Conservation (phyloP, 2,329 filamentous ascomycete species). For the Botrytis squamosa region DNA sequence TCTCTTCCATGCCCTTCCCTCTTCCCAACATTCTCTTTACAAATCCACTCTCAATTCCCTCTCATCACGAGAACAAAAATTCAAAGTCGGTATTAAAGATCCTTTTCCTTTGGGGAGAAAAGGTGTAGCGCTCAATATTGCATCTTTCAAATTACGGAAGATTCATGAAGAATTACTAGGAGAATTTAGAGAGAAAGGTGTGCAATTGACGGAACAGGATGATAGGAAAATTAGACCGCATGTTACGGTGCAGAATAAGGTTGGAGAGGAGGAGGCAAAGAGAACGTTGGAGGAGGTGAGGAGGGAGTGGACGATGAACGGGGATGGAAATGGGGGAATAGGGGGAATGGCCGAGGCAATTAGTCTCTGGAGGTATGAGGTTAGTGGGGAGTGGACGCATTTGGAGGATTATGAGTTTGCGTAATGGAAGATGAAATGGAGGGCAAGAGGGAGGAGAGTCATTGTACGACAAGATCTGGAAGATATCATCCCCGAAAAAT, state of each 20-base stretch:
- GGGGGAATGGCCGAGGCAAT: conserved; percentile 19
- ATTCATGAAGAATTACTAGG: neutral
- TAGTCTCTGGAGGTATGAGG: conserved; percentile 23
- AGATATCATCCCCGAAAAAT: neutral
- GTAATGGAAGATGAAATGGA: neutral
- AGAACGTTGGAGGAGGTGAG: conserved; percentile 11
- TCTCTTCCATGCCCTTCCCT: conserved; percentile 21
- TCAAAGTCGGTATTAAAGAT: conserved; percentile 16
- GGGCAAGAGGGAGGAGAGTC: neutral
- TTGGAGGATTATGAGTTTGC: conserved; percentile 20
- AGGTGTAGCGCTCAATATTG: conserved; percentile 4
- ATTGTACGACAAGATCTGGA: neutral
- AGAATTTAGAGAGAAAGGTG: neutral
- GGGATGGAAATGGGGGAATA: neutral
- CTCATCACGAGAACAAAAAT: conserved; percentile 3
- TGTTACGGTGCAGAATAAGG: conserved; percentile 24
- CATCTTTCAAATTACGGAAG: neutral
- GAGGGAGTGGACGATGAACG: neutral
- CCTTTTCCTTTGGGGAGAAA: conserved; percentile 5
- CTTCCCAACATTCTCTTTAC: neutral
- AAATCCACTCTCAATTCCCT: neutral
- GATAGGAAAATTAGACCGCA: conserved; percentile 10
- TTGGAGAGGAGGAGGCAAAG: conserved; percentile 17
- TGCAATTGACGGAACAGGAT: conserved; percentile 22
- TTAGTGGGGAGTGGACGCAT: conserved; percentile 21